Base-by-base conservation (phyloP, 208 protist genomes). In the Leishmania turanica region DNA sequence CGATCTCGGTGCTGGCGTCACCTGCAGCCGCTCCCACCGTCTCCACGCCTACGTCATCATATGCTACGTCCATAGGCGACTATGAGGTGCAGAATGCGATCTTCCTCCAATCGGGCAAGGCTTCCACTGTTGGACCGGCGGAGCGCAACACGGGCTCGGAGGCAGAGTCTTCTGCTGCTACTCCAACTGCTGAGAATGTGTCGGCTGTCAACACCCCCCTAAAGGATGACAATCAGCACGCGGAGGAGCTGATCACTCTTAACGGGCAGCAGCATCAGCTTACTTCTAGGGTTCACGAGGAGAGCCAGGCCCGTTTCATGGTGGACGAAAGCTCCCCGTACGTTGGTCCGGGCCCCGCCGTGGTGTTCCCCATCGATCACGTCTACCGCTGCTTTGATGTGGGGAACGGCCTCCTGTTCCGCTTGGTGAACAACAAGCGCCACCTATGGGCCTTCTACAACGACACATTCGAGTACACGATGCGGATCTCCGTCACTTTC, bases 381-480 rank as follows among this genome's bases (percentile, higher is more conserved):
- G 77, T 96, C 76, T 90, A 93, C 78, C 75, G 80, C 47, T 95
- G 93, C 87, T 96, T 96, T 77, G 84, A 94, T 51, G 83, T 90
- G 79, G 84, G 78, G 21, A 93, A 94, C 83, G 92, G 92, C 19
- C 83, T 94, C 64, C 89, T 96, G 42, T 96, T 94, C 85, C 93
- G 93, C 31, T 76, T 96, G 15, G 91, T 93, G n/a, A 90, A 88
- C 80, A 65, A 88, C 71, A 69, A 74, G 70, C 82, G 83, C 0
- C 86, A 90, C 82, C 86, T 80, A 84, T 96, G 93, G 91, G 84
- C 83, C 56, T 96, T 93, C 84, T 96, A 95, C 90, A 96, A 96
- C 80, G 93, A 95, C 82, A 92, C 91, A 24, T 73, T 47, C 3
- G 77, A 88, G 37, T 95, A 93, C 79, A 53, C 86, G 47, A 95